Evolutionary conservation across 768 basidiomycete genomes (phyloP), one percentile per base, ranked within the genome.

Genomic region (Cystofilobasidium capitatum): DNA sequence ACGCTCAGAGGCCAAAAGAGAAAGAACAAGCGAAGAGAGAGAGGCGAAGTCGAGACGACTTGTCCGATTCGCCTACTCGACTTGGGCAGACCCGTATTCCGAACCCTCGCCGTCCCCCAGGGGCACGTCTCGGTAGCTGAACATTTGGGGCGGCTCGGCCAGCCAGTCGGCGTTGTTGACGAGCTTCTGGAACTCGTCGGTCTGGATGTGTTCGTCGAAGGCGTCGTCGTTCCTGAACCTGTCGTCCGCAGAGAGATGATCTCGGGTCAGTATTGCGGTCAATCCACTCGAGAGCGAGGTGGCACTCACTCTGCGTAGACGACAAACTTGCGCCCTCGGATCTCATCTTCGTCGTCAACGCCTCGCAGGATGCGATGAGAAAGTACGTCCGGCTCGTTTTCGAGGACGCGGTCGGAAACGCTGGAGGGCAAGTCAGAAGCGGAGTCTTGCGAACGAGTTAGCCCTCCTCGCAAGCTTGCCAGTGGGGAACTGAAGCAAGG

Each of bases 171-270:
- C 26, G 13, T 55, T 31, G 51, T 33, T 33, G 31, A 42, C 51
- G 39, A 62, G 44, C 33, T 62, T 62, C 44, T 62, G 60, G 44
- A 62, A 62, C 60, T 49, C 60, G 40, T 62, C 60, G 24, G 35
- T 29, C 26, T 64, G 63, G 0, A 64, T n/a, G 29, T 64, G 54
- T 24, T 37, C 20, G 16, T 64, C 63, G 51, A 64, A 64, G n/a
- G 54, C 37, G n/a, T 64, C 63, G 51, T 64, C 63, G 63, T 64
- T 29, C 1, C n/a, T 39, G 40, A 64, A 64, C 29, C 62, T 64
- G 33, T 17, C 29, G 58, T 10, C 39, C 9, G 16, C 1, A 10
- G 40, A 42, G 40, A 10, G 20, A 10, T 20, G 20, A 20, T 20
- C 40, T 10, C 40, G 40, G 40, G 40, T 20, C 10, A 42, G n/a